Conservation (phyloP, 78 protist species). For the Mastigamoeba balamuthi region DNA sequence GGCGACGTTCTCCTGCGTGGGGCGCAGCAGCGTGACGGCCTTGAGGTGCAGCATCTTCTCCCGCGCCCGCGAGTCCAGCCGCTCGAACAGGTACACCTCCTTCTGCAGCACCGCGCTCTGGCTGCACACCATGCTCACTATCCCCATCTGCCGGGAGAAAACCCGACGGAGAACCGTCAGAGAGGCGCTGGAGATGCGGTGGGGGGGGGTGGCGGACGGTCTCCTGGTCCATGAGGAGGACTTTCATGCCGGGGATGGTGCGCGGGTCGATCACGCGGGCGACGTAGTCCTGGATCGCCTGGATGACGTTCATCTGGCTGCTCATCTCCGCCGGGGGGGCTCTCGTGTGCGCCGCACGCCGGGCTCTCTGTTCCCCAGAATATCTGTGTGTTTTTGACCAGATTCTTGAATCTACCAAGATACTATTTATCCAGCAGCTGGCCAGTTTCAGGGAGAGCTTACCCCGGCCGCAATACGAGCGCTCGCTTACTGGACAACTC, state of each 20-base stretch:
- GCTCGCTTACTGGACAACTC: too few relatives aligned
- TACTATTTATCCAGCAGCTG: too few relatives aligned
- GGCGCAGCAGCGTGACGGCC: conserved; percentile 76
- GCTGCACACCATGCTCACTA: conserved; percentile 74
- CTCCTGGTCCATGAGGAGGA: conserved; percentile 73
- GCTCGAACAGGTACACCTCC: conserved; percentile 85
- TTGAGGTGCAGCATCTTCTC: conserved; percentile 72
- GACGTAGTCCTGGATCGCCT: conserved; percentile 67
- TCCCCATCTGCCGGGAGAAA: conserved; percentile 15
- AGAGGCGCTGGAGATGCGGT: background rate
- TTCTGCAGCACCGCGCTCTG: conserved; percentile 75
- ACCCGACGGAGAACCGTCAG: background rate
- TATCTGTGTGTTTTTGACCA: too few relatives aligned
- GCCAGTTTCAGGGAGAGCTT: too few relatives aligned
- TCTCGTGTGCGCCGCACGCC: too few relatives aligned
- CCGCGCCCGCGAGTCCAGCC: conserved; percentile 32
- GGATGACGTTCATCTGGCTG: conserved; percentile 54
- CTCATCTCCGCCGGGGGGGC: too few relatives aligned
- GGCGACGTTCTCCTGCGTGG: conserved; percentile 60
- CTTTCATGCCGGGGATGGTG: conserved; percentile 74
- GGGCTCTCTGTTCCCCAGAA: too few relatives aligned
- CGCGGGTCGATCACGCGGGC: conserved; percentile 34
- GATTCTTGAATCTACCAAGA: too few relatives aligned
- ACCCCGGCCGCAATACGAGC: too few relatives aligned
- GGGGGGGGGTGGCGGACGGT: conserved; percentile 38